Evolutionary conservation across 2,329 filamentous ascomycete genomes (phyloP).

Genomic region (Xylaria sp.): DNA sequence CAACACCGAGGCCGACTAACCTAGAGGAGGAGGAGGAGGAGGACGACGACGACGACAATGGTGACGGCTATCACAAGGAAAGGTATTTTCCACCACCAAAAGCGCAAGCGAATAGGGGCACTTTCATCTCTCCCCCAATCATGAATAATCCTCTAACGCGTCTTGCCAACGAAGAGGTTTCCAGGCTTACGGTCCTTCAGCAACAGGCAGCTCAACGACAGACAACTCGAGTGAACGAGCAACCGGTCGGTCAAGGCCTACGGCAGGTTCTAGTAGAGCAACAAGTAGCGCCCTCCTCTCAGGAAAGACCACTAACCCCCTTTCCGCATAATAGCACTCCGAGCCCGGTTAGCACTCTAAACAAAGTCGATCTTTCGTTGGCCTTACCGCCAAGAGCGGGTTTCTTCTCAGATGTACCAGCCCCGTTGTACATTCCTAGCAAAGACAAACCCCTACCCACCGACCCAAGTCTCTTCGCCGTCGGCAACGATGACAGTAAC

Average conservation of each 20-base stretch:
- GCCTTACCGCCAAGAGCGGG: background rate
- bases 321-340: background rate
- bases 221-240: background rate
- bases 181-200: background rate
- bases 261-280: too few species aligned
- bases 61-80: background rate
- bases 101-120: background rate
- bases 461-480: conserved; percentile 15
- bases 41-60: background rate
- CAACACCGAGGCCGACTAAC: background rate
- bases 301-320: too few species aligned
- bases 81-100: background rate
- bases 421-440: background rate
- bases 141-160: background rate
- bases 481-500: background rate
- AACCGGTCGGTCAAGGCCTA: background rate
- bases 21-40: background rate
- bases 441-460: background rate
- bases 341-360: background rate
- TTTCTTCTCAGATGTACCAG: conserved; percentile 1
- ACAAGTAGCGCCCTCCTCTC: too few species aligned
- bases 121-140: background rate
- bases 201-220: background rate
- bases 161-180: background rate
- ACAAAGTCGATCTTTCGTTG: background rate